Evolutionary conservation across 306 rosid species (phyloP).

Genomic region (cucumber (Cucumis sativus)): DNA sequence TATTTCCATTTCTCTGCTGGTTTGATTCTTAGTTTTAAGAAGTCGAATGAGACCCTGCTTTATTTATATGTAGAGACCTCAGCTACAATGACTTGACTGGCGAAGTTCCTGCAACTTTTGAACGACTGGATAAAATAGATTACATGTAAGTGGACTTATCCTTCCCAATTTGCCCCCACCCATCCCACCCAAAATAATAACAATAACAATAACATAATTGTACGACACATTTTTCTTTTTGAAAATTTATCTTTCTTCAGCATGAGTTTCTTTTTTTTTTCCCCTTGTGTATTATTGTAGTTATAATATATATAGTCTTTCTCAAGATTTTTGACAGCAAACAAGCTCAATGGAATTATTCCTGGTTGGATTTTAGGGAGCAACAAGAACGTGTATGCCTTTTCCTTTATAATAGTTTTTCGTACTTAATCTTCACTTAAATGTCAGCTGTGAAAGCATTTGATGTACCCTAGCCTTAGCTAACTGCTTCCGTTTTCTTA

Average conservation of each 20-base stretch:
- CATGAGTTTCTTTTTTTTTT: background rate
- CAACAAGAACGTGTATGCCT: conserved; percentile 44
- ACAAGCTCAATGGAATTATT: conserved; percentile 59
- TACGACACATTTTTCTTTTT: background rate
- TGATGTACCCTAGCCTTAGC: background rate
- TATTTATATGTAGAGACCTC: conserved; percentile 50
- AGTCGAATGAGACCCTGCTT: conserved; percentile 7
- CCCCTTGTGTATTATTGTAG: background rate
- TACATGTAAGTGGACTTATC: conserved; percentile 40
- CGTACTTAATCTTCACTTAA: background rate
- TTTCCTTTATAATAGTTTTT: background rate
- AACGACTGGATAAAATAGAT: conserved; percentile 34
- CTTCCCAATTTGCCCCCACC: background rate
- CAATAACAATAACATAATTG: background rate
- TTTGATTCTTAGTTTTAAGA: background rate
- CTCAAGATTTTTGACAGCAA: conserved; percentile 60
- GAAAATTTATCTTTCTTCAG: background rate
- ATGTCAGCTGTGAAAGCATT: background rate
- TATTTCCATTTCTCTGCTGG: background rate
- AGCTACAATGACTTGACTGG: conserved; percentile 72
- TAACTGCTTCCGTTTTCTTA: background rate
- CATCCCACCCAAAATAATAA: background rate
- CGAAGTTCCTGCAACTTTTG: conserved; percentile 51
- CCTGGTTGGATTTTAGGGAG: conserved; percentile 51
- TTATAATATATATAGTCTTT: background rate